A percentile compares a stretch with the other conserved stretches of the same genome.
Conservation (phyloP, 768 basidiomycete genomes). For the Leccinum fibrillosum region DNA sequence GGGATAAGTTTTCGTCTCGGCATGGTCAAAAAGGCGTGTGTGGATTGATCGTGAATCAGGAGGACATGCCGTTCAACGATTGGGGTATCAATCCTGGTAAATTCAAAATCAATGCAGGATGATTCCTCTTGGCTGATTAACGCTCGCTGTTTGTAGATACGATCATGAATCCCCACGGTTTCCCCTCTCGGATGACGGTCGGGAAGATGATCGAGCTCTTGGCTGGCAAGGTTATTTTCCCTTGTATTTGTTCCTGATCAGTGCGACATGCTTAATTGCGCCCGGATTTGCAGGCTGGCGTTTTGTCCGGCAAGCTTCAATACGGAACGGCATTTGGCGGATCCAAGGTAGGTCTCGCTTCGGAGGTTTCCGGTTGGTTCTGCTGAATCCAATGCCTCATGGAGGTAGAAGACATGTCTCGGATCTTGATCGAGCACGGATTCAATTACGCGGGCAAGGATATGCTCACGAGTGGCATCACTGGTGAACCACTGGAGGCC, state of each 20-base stretch:
- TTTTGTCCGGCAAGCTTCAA: slow-evolving; percentile 82
- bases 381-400: slow-evolving; percentile 5
- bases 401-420: slow-evolving; percentile 97
- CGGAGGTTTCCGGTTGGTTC: not conserved
- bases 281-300: slow-evolving; percentile 67
- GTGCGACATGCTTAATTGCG: not conserved
- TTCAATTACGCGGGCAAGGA: slow-evolving; percentile 99
- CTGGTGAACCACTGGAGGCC: slow-evolving; percentile 92
- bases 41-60: slow-evolving; percentile 97
- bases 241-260: not conserved
- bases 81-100: slow-evolving; percentile 89
- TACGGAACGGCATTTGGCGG: slow-evolving; percentile 98
- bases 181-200: slow-evolving; percentile 98
- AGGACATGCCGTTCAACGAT: slow-evolving; percentile 99
- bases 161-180: slow-evolving; percentile 99
- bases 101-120: not conserved
- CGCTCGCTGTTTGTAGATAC: slow-evolving; percentile 59
- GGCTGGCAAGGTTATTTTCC: slow-evolving; percentile 74
- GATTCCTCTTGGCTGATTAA: slow-evolving; percentile 11
- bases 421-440: slow-evolving; percentile 90
- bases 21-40: slow-evolving; percentile 99
- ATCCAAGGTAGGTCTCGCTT: slow-evolving; percentile 63
- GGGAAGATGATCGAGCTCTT: slow-evolving; percentile 99
- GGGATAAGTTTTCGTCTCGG: slow-evolving; percentile 97
- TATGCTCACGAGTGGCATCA: slow-evolving; percentile 97